Conservation (phyloP, 371 early-diverging fungal genomes). For the Rhizopus delemar region DNA sequence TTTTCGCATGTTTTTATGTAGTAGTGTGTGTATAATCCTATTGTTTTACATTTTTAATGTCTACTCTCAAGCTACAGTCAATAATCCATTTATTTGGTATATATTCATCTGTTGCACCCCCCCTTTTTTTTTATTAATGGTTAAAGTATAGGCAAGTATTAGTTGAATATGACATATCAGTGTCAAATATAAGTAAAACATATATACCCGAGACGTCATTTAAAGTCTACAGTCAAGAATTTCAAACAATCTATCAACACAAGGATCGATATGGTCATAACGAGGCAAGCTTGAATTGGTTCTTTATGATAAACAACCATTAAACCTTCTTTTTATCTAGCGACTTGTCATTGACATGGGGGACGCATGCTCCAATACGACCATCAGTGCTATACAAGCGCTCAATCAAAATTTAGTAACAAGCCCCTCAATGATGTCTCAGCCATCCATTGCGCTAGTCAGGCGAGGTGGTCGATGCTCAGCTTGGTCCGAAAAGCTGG, state of each 20-base stretch:
- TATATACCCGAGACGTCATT: slow-evolving; percentile 25
- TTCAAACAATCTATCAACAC: slow-evolving; percentile 35
- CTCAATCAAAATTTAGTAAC: slow-evolving; percentile 20
- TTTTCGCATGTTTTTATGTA: too few species aligned
- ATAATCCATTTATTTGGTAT: slow-evolving; percentile 14
- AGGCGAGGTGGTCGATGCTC: slow-evolving; percentile 30
- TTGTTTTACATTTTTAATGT: too few species aligned
- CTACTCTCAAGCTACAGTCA: too few species aligned
- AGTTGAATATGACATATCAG: slow-evolving; percentile 14
- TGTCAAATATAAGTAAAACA: slow-evolving; percentile 20
- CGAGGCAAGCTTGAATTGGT: slow-evolving; percentile 16
- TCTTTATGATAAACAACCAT: not conserved
- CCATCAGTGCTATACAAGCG: slow-evolving; percentile 11
- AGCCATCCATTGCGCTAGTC: slow-evolving; percentile 38
- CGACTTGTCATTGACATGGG: slow-evolving; percentile 28
- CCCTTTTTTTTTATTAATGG: too few species aligned
- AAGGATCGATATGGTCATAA: slow-evolving; percentile 35
- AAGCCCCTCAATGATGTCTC: slow-evolving; percentile 28
- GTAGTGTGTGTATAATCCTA: too few species aligned
- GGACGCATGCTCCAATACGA: slow-evolving; percentile 22
- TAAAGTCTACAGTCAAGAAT: slow-evolving; percentile 41
- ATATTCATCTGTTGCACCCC: not conserved
- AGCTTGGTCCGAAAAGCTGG: slow-evolving; percentile 41
- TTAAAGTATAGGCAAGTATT: slow-evolving; percentile 22
- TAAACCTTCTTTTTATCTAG: slow-evolving; percentile 7